These are phyloP conservation scores for Trichoderma sp. DNA, from an alignment of 2,329 filamentous ascomycete genomes.

Conservation along the genomic window DNA sequence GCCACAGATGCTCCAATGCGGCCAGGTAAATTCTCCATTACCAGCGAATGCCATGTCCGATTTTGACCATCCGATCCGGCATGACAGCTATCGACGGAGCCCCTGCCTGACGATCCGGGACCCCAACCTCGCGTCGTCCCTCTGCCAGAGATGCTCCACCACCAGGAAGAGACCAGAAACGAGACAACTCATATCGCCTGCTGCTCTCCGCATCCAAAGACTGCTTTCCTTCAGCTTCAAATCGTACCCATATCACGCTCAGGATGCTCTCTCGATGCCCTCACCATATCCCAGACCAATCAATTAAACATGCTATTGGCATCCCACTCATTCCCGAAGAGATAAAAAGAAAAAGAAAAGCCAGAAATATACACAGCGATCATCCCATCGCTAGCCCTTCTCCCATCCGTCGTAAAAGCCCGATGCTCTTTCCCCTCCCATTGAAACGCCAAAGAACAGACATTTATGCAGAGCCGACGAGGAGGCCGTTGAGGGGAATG, in stretches of 20 bases:
- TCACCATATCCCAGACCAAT: constrained; percentile 21
- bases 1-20: background rate
- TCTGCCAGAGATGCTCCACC: too few relatives aligned
- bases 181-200: too few relatives aligned
- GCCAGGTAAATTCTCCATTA: background rate
- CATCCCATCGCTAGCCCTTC: background rate
- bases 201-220: background rate
- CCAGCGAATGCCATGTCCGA: too few relatives aligned
- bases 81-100: too few relatives aligned
- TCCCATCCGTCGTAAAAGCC: background rate
- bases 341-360: background rate
- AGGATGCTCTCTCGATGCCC: background rate
- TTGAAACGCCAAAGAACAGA: constrained; percentile 23
- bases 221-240: background rate
- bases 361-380: constrained; percentile 15
- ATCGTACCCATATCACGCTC: background rate
- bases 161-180: too few relatives aligned
- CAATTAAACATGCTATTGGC: constrained; percentile 25
- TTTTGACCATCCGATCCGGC: background rate
- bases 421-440: background rate
- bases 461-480: constrained; percentile 65
- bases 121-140: too few relatives aligned
- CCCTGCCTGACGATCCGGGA: too few relatives aligned
- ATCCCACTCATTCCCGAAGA: constrained; percentile 20
- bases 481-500: constrained; percentile 70